Percentiles rank a stretch among this genome's conserved stretches.
phyloP scores from a whole-genome alignment of 495 filamentous ascomycete genomes.

The Aspergillus ellipticus region DNA sequence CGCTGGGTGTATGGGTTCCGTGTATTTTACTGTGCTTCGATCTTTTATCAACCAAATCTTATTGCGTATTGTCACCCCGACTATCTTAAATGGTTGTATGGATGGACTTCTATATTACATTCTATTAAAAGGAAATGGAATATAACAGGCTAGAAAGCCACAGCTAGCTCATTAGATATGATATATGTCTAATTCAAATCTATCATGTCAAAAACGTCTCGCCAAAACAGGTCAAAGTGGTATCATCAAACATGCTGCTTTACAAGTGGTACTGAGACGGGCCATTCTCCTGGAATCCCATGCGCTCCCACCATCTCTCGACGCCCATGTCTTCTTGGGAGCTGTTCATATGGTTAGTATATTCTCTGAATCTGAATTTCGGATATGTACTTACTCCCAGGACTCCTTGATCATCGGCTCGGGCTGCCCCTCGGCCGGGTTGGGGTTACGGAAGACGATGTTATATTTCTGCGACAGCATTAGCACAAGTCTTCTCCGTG shows the following conservation, averaged over 20 bases:
- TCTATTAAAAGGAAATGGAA: no score
- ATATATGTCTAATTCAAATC: background rate
- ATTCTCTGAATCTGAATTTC: background rate
- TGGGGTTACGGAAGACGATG: conserved; percentile 48
- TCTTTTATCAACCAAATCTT: no score
- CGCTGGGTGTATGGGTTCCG: no score
- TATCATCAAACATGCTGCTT: background rate
- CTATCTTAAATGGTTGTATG: no score
- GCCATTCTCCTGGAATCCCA: conserved; percentile 31
- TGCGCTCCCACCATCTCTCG: conserved; percentile 41
- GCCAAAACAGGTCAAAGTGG: background rate
- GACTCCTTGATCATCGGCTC: conserved; percentile 42
- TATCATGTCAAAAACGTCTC: background rate
- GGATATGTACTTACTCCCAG: conserved; percentile 39
- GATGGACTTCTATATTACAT: no score
- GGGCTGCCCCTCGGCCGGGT: conserved; percentile 37
- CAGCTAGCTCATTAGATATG: no score
- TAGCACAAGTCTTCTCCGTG: no score
- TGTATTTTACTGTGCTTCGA: no score
- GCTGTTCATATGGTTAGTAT: conserved; percentile 25
- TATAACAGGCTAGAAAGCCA: no score
- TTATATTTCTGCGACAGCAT: conserved; percentile 38
- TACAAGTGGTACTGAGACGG: conserved; percentile 36
- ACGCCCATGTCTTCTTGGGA: conserved; percentile 49
- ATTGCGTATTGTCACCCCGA: no score